phyloP scores from a whole-genome alignment of 345 rosid species.

The Fremontodendron californicum region DNA sequence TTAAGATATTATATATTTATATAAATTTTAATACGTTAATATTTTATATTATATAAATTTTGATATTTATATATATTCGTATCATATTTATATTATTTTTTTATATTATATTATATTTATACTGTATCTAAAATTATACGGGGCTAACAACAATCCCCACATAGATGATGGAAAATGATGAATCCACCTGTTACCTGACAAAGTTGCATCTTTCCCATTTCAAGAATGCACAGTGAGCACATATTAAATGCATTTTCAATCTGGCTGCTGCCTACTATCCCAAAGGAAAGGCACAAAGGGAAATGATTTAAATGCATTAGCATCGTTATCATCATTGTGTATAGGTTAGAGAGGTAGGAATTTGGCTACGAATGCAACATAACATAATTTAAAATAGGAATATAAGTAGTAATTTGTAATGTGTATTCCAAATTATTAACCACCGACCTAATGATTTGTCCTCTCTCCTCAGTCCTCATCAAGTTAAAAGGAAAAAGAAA shows the following conservation, averaged over 20 bases:
- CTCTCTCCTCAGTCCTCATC: neutral
- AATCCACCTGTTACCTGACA: slow-evolving; percentile 16
- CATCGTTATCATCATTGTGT: neutral
- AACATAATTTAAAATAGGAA: neutral
- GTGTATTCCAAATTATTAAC: neutral
- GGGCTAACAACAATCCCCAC: slow-evolving; percentile 10
- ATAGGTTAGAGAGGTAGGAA: neutral
- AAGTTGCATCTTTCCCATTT: slow-evolving; percentile 10
- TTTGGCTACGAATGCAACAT: neutral
- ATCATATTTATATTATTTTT: too few relatives aligned
- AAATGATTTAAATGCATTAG: too few relatives aligned
- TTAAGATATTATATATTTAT: too few relatives aligned
- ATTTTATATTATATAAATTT: too few relatives aligned
- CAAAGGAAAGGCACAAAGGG: neutral
- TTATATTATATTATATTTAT: too few relatives aligned
- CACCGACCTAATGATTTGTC: slow-evolving; percentile 19
- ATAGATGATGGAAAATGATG: slow-evolving; percentile 11
- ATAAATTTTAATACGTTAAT: too few relatives aligned
- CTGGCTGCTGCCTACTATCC: neutral
- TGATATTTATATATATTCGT: too few relatives aligned
- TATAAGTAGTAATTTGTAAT: neutral
- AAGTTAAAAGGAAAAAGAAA: neutral
- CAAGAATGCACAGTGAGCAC: neutral
- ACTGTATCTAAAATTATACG: too few relatives aligned
- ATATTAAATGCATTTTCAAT: too few relatives aligned